phyloP scores from a whole-genome alignment of 257 asterid species.

The Ophiorrhiza pumila region DNA sequence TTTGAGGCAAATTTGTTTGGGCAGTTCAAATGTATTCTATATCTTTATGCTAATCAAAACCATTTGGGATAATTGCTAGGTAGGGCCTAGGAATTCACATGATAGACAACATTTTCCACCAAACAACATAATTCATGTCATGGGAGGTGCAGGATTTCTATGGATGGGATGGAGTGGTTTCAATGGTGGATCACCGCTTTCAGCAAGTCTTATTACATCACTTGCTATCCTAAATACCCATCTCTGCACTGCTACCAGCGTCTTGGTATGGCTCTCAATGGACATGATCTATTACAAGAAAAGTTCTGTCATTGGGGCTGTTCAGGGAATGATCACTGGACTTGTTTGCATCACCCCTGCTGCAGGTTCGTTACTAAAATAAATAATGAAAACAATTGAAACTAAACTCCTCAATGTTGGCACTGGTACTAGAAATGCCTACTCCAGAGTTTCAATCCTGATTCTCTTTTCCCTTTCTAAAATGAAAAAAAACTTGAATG shows the following conservation, averaged over 20 bases:
- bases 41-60: neutral
- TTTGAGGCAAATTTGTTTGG: too few species aligned
- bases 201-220: constrained; percentile 45
- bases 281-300: constrained; percentile 55
- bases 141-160: constrained; percentile 74
- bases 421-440: neutral
- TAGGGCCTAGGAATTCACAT: constrained; percentile 57
- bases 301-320: constrained; percentile 76
- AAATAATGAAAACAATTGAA: neutral
- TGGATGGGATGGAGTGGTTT: constrained; percentile 90
- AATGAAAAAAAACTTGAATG: too few species aligned
- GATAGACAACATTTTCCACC: constrained; percentile 78
- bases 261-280: constrained; percentile 66
- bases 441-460: neutral
- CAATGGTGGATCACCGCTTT: constrained; percentile 69
- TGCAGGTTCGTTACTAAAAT: constrained; percentile 32
- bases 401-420: neutral
- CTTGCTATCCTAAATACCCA: constrained; percentile 70
- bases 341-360: constrained; percentile 85
- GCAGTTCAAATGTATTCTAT: neutral
- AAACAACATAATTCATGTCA: constrained; percentile 64
- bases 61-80: constrained; percentile 31
- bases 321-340: constrained; percentile 81
- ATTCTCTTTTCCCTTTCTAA: too few species aligned
- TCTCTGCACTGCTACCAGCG: constrained; percentile 70